Conservation (phyloP, 768 basidiomycete genomes). For the Coprinellus micaceus region DNA sequence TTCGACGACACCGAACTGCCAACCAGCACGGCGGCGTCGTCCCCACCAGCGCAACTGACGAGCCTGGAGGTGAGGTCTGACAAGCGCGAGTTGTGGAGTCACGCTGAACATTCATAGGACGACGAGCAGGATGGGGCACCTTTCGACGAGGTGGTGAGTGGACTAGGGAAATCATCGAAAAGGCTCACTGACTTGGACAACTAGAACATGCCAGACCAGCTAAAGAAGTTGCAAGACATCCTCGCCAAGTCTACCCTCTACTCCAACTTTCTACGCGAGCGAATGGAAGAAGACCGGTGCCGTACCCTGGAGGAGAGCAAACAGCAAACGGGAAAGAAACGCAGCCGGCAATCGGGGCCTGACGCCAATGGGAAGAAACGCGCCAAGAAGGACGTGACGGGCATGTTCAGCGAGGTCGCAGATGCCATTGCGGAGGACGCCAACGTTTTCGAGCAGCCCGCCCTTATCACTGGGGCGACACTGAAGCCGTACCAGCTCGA, state of each 20-base stretch:
- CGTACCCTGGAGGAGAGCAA: conserved; percentile 23
- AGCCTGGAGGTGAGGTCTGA: conserved; percentile 20
- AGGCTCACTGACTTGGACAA: not conserved
- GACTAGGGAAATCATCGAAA: not conserved
- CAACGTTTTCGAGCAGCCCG: conserved; percentile 64
- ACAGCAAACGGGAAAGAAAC: conserved; percentile 24
- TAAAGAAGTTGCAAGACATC: conserved; percentile 56
- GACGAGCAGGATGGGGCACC: not conserved
- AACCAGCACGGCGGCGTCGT: conserved; percentile 23
- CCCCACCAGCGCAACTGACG: conserved; percentile 18
- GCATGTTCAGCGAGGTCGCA: conserved; percentile 17
- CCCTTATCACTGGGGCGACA: conserved; percentile 77
- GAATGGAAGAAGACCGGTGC: conserved; percentile 65
- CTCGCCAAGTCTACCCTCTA: conserved; percentile 77
- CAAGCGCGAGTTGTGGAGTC: conserved; percentile 19
- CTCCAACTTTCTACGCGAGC: conserved; percentile 62
- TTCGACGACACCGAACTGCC: conserved; percentile 11
- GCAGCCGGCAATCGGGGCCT: conserved; percentile 14
- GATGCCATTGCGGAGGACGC: conserved; percentile 22
- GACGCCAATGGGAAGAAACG: conserved; percentile 22
- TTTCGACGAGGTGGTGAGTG: conserved; percentile 12
- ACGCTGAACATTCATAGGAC: conserved; percentile 1
- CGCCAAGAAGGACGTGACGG: conserved; percentile 17
- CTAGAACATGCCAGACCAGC: conserved; percentile 49
- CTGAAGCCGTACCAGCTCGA: conserved; percentile 91